Conservation (phyloP, 1,284 basidiomycete genomes). For the Tranzscheliella williamsii region DNA sequence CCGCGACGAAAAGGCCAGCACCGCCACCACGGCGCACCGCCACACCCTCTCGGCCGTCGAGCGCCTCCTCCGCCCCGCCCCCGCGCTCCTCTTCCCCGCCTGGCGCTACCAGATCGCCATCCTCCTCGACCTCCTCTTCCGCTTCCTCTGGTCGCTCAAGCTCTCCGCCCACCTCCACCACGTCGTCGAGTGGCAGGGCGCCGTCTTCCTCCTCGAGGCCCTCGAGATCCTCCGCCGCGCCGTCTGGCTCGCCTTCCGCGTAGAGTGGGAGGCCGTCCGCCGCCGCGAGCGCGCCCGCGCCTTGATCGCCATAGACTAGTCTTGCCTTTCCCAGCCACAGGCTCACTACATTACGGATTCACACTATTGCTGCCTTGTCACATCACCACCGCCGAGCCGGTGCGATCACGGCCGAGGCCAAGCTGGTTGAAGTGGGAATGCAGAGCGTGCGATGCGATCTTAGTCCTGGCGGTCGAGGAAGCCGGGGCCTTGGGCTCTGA, state of each 20-base stretch:
- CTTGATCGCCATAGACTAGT: conserved; percentile 17
- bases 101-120: conserved; percentile 81
- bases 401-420: too few relatives aligned
- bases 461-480: conserved; percentile 45
- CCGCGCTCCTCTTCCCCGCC: conserved; percentile 49
- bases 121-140: conserved; percentile 81
- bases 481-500: conserved; percentile 44
- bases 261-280: conserved; percentile 67
- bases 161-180: conserved; percentile 84
- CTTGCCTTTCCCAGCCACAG: too few relatives aligned
- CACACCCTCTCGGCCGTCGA: conserved; percentile 18
- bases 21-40: background rate
- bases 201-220: conserved; percentile 87
- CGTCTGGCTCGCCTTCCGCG: conserved; percentile 94
- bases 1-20: conserved; percentile 9
- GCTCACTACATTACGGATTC: too few relatives aligned
- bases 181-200: conserved; percentile 76
- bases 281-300: conserved; percentile 2
- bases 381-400: too few relatives aligned
- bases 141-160: conserved; percentile 93
- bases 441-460: too few relatives aligned
- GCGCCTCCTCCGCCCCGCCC: conserved; percentile 7
- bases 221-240: conserved; percentile 86
- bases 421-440: too few relatives aligned
- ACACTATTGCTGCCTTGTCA: too few relatives aligned